Evolutionary conservation across 2,329 filamentous ascomycete genomes (phyloP).

Genomic region (Metarhizium sp.): DNA sequence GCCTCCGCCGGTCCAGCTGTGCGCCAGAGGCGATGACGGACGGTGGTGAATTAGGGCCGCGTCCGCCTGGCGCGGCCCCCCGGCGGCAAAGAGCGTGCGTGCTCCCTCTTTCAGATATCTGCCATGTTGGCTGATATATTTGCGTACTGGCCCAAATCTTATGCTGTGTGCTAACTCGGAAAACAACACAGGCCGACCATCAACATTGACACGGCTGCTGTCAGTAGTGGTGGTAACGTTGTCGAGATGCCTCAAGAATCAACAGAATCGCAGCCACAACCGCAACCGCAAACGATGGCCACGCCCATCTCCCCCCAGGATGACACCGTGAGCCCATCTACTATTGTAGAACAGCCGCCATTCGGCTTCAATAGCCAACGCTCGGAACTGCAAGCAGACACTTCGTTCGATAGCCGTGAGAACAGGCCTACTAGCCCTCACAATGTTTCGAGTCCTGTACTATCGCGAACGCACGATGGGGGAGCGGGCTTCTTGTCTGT

Average conservation of each 20-base stretch:
- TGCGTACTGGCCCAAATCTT: background rate
- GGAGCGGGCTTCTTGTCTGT: conserved; percentile 53
- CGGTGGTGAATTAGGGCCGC: conserved; percentile 10
- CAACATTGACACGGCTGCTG: conserved; percentile 43
- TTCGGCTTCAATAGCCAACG: conserved; percentile 15
- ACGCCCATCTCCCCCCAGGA: conserved; percentile 29
- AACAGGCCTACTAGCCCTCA: conserved; percentile 63
- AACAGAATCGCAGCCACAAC: background rate
- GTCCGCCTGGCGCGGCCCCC: conserved; percentile 8
- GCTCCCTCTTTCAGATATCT: background rate
- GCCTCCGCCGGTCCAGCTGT: conserved; percentile 11
- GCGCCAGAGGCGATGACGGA: conserved; percentile 13
- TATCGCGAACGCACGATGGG: conserved; percentile 36
- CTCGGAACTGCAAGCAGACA: conserved; percentile 41
- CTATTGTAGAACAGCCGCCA: conserved; percentile 21
- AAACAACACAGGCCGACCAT: conserved; percentile 36
- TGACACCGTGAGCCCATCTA: conserved; percentile 30
- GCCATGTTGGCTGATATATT: background rate
- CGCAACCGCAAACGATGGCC: background rate
- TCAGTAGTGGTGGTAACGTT: conserved; percentile 17
- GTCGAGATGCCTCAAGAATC: conserved; percentile 19
- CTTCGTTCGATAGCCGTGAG: conserved; percentile 56
- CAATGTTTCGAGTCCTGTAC: conserved; percentile 55
- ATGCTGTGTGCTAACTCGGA: background rate
- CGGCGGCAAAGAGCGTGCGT: conserved; percentile 30